Conservation (phyloP, 257 asterid species). For the Plantago ovata region DNA sequence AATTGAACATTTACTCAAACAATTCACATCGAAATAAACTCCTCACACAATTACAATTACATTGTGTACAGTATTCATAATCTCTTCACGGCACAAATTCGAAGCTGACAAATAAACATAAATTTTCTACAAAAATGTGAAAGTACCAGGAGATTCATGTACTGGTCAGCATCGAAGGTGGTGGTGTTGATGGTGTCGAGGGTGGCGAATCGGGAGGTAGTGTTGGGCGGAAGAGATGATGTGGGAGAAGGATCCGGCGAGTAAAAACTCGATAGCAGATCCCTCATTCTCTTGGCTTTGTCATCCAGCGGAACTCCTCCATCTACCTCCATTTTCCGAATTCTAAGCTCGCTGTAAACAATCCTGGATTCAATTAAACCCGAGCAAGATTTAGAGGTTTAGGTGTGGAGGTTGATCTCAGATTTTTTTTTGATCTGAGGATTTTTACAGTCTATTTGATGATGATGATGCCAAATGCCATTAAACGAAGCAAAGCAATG, state of each 20-base stretch:
- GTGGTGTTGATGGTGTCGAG: conserved; percentile 88
- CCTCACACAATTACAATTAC: no score
- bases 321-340: conserved; percentile 54
- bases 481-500: no score
- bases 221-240: conserved; percentile 33
- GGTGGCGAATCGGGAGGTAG: conserved; percentile 86
- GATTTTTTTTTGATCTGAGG: conserved; percentile 5
- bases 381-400: background rate
- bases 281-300: conserved; percentile 97
- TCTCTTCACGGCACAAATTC: background rate
- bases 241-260: conserved; percentile 63
- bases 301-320: conserved; percentile 62
- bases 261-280: conserved; percentile 89
- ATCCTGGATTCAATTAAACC: background rate
- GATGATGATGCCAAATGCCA: no score
- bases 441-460: no score
- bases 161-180: conserved; percentile 84
- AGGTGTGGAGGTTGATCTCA: background rate
- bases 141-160: conserved; percentile 94
- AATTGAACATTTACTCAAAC: no score
- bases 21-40: no score
- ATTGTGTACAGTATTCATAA: no score
- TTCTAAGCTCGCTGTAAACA: background rate
- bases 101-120: background rate
- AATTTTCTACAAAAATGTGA: background rate